Evolutionary conservation across 352 stramenopile genomes (phyloP), one percentile per base, ranked within the genome.

Genomic region (Globisporangium irregulare): DNA sequence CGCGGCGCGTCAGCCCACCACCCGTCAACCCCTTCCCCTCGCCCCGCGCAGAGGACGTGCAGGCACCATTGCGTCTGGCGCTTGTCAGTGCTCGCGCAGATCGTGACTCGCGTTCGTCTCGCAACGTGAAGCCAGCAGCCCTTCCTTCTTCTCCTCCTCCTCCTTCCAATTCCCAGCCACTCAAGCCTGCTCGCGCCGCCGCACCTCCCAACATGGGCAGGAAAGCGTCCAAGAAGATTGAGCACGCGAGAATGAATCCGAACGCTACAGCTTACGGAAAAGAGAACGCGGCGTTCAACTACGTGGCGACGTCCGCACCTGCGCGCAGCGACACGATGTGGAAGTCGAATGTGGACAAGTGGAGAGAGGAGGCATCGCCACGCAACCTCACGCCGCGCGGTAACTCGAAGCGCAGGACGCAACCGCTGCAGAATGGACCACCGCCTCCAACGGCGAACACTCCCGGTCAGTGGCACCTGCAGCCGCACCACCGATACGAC

Each of bases 301-400:
- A 73, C 18, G 46, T 62, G 14, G 60, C 63, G 9, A 36, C 22
- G 38, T 51, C 22, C 34, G 53, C n/a, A 3, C 20, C 27, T 24
- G 38, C 53, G 25, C 63, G 27, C 24, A 68, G 74, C 8, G 63
- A 63, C 22, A 75, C 78, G 32, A 65, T 68, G 59, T 88, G 81
- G 80, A 78, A 75, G 32, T 75, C 74, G 10, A 80, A 82, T 53
- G 67, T 84, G 3, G 73, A 79, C 22, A 82, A 80, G 54, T 83
- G 75, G 77, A 75, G 66, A 20, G 64, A 74, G 27, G 70, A 84
- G 50, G 62, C 71, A 1, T 69, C 67, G 50, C 29, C 71, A 22
- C 66, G 64, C 50, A 59, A 57, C 54, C 67, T 84, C 38, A 82
- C 75, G 53, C 79, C 80, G 3, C 75, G 78, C 7, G 67, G 54